Evolutionary conservation across 345 rosid species (phyloP), one percentile per base, ranked within the genome.

Genomic region (Arabidopsis arenosa): DNA sequence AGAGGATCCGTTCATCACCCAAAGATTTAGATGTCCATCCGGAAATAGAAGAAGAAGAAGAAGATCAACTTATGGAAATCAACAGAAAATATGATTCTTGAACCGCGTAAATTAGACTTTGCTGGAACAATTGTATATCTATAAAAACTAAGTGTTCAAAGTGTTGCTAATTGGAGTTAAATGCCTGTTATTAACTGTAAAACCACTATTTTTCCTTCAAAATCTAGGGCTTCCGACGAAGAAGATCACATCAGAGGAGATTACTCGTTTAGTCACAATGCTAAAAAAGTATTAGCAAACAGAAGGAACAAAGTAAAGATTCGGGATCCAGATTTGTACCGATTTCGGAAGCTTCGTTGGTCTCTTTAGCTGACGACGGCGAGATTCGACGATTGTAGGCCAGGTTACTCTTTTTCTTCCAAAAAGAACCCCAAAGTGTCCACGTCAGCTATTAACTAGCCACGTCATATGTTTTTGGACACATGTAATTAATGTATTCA

Each of bases 1-100:
- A 73, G 58, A 75, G 30, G 33, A 63, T 76, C 9, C 41, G 65
- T 11, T 33, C 12, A 69, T 52, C 70, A 62, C 41, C 49, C 13
- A 9, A 26, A 39, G 51, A 26, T 4, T 40, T 54, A n/a, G 7
- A 61, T 5, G 23, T 26, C 7, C 41, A 48, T 6, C 1, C 0
- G 0, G 18, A 45, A 17, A 14, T 45, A 0, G 48, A 59, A 0
- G 58, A 58, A 23, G 61, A 47, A 5, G 57, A 47, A 12, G 58
- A 54, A 5, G 62, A 68, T 6, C 60, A 49, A 36, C 0, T 1
- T 39, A 48, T 60, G 40, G 30, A 36, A 26, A 23, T 23, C 47
- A 56, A 26, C 30, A 54, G 11, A 48, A 4, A 18, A 7, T 10
- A 54, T 40, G 3, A 4, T 55, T 55, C 17, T 28, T 15, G 15